Conservation (phyloP, 805 yeast species). For the Grigorovia yakushimaensis region DNA sequence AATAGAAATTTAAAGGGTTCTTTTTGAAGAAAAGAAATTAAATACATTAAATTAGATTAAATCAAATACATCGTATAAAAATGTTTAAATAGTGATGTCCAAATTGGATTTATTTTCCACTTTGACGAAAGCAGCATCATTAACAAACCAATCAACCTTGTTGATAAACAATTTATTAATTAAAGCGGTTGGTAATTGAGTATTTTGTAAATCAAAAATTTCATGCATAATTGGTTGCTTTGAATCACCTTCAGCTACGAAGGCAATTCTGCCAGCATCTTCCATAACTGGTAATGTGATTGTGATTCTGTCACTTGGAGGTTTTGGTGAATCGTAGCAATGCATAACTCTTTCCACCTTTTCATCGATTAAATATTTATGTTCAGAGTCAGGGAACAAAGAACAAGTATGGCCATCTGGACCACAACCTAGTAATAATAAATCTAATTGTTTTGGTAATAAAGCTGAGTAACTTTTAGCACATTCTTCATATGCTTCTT, state of each 20-base stretch:
- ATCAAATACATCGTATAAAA: conserved; percentile 6
- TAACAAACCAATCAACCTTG: conserved; percentile 74
- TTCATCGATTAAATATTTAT: conserved; percentile 47
- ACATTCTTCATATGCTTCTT: conserved; percentile 43
- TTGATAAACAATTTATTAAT: conserved; percentile 50
- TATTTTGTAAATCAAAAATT: conserved; percentile 47
- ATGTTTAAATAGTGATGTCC: background rate
- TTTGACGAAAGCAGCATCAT: conserved; percentile 55
- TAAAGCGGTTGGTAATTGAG: conserved; percentile 58
- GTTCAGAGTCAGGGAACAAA: conserved; percentile 64
- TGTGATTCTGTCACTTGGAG: conserved; percentile 87
- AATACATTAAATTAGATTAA: background rate
- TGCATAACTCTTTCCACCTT: conserved; percentile 43
- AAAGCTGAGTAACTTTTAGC: conserved; percentile 53
- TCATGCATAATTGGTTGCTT: conserved; percentile 65
- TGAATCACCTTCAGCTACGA: conserved; percentile 84
- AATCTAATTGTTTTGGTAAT: conserved; percentile 48
- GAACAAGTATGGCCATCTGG: conserved; percentile 97
- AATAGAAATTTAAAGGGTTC: too few species aligned
- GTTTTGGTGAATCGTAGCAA: conserved; percentile 81
- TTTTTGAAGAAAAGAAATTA: too few species aligned
- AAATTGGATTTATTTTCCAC: conserved; percentile 5
- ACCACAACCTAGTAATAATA: conserved; percentile 79
- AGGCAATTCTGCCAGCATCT: conserved; percentile 42
- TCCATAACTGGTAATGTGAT: conserved; percentile 71